phyloP scores from a whole-genome alignment of 108 stramenopile species.

The Discostella stelligeroides region DNA sequence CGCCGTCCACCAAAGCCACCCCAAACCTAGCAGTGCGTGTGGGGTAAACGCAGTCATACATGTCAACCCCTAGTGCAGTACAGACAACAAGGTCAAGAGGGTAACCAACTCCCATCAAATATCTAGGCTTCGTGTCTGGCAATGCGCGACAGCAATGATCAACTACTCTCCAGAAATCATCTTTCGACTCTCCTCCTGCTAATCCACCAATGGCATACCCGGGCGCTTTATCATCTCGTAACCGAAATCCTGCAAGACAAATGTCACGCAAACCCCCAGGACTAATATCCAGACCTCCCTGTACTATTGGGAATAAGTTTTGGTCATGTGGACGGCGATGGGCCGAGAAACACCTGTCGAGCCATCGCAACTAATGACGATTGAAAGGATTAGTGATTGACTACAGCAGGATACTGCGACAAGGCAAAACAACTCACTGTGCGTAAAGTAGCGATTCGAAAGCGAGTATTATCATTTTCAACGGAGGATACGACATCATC shows the following conservation, averaged over 20 bases:
- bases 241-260: slow-evolving; percentile 89
- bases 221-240: slow-evolving; percentile 78
- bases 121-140: slow-evolving; percentile 91
- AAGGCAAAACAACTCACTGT: slow-evolving; percentile 50
- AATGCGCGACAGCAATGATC: slow-evolving; percentile 88
- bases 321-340: slow-evolving; percentile 72
- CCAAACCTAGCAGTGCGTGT: slow-evolving; percentile 98
- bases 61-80: slow-evolving; percentile 95
- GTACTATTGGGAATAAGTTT: slow-evolving; percentile 95
- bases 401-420: not conserved
- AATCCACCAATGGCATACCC: slow-evolving; percentile 98
- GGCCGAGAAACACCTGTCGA: slow-evolving; percentile 94
- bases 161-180: slow-evolving; percentile 97
- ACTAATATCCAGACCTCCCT: slow-evolving; percentile 93
- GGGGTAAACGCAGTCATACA: slow-evolving; percentile 99
- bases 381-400: not conserved
- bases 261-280: slow-evolving; percentile 91
- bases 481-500: slow-evolving; percentile 95
- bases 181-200: slow-evolving; percentile 96
- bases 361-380: slow-evolving; percentile 69
- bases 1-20: slow-evolving; percentile 78
- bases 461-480: slow-evolving; percentile 66
- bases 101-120: slow-evolving; percentile 99
- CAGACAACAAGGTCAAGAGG: slow-evolving; percentile 98
- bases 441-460: slow-evolving; percentile 87